phyloP scores from a whole-genome alignment of 2,329 filamentous ascomycete genomes.

The Gnomoniopsis sp. region DNA sequence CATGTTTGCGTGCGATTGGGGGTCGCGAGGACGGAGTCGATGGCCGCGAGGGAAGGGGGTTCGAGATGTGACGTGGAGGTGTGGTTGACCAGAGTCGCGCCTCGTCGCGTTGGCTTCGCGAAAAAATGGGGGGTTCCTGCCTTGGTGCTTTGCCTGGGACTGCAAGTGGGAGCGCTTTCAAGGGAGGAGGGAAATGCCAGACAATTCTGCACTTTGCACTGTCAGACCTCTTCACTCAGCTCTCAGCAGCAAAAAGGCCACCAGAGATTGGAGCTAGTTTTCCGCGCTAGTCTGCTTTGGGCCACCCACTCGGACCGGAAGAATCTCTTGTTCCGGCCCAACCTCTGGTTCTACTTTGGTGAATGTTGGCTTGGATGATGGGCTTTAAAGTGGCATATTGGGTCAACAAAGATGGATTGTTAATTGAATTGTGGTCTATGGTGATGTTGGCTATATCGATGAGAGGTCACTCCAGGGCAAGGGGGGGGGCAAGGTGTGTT shows the following conservation, averaged over 20 bases:
- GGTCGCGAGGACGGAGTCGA: not conserved
- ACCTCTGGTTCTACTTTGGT: not conserved
- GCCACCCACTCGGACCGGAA: not conserved
- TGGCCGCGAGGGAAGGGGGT: not conserved
- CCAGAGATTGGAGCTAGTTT: conserved; percentile 2
- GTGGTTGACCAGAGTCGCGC: conserved; percentile 12
- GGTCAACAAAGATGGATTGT: not conserved
- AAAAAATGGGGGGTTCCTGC: conserved; percentile 6
- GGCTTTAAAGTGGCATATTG: not conserved
- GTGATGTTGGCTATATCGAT: not conserved
- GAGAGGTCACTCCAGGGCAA: not conserved
- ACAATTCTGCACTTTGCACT: not conserved
- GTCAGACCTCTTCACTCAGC: not conserved
- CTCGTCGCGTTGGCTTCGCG: conserved; percentile 17
- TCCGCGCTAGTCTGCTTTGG: conserved; percentile 3
- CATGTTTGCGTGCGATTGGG: conserved; percentile 24
- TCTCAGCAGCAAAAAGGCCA: conserved; percentile 6
- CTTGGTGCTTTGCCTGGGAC: not conserved
- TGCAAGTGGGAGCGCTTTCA: not conserved
- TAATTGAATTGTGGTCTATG: not conserved
- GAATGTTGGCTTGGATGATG: not conserved
- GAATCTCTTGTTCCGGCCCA: not conserved
- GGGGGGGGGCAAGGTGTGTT: not conserved
- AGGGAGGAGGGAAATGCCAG: conserved; percentile 9
- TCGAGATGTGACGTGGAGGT: conserved; percentile 8